Evolutionary conservation across 345 rosid genomes (phyloP).

Genomic region (Aquilaria malaccensis): DNA sequence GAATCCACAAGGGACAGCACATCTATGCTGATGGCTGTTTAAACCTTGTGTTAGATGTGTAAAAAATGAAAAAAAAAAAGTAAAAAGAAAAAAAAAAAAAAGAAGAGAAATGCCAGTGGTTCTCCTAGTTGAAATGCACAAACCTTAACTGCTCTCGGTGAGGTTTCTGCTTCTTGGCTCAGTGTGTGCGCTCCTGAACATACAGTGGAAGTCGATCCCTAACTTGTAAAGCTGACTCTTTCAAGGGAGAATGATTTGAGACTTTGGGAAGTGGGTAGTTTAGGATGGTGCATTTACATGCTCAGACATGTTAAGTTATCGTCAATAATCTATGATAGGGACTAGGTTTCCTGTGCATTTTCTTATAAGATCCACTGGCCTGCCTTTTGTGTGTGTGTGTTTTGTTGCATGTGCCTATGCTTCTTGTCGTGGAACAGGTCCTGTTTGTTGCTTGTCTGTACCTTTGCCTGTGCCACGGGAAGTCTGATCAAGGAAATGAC

Average conservation of each 20-base stretch:
- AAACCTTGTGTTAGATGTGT: constrained; percentile 4
- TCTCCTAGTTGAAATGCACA: constrained; percentile 16
- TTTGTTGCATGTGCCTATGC: too few species aligned
- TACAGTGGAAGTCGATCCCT: background rate
- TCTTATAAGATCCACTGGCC: background rate
- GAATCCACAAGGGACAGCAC: background rate
- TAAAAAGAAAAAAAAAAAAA: background rate
- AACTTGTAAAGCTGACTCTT: constrained; percentile 22
- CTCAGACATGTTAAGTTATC: constrained; percentile 13
- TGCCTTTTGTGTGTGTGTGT: too few species aligned
- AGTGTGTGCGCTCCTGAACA: background rate
- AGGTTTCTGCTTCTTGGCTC: constrained; percentile 9
- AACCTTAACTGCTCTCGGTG: constrained; percentile 8
- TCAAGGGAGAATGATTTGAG: constrained; percentile 14
- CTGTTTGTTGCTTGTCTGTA: too few species aligned
- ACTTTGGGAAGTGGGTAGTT: constrained; percentile 5
- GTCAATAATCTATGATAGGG: constrained; percentile 13
- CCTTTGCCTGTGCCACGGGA: too few species aligned
- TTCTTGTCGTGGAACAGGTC: too few species aligned
- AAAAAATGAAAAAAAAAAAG: background rate
- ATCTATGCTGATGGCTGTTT: constrained; percentile 2
- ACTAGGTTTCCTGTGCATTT: constrained; percentile 11
- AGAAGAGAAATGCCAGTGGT: constrained; percentile 7
- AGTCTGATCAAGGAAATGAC: too few species aligned
- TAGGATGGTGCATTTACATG: constrained; percentile 16